A percentile compares a stretch with the other conserved stretches of the same genome.
phyloP scores from a whole-genome alignment of 768 basidiomycete genomes.

The Termitomyces sp. region DNA sequence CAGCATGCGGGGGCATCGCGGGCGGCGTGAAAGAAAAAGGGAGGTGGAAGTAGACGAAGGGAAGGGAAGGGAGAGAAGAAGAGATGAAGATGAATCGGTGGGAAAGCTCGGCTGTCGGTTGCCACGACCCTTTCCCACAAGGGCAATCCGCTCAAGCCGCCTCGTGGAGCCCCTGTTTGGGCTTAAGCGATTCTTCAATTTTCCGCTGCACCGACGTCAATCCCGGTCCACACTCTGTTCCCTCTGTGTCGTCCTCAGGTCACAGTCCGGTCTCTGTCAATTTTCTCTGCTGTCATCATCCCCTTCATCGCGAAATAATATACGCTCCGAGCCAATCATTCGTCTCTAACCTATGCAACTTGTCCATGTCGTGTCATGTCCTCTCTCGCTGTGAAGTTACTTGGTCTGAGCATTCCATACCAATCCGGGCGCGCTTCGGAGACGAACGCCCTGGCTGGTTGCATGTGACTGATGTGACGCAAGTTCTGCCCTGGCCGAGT shows the following conservation, averaged over 20 bases:
- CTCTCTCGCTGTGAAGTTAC: not conserved
- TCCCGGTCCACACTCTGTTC: constrained; percentile 2
- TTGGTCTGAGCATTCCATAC: not conserved
- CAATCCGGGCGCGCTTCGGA: not conserved
- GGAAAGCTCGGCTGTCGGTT: constrained; percentile 35
- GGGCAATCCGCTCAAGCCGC: constrained; percentile 19
- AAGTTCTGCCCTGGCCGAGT: not conserved
- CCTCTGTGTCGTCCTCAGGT: not conserved
- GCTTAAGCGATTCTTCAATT: constrained; percentile 10
- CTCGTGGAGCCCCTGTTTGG: constrained; percentile 12
- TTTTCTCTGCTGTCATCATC: not conserved
- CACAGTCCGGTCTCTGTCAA: not conserved
- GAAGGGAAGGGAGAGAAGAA: constrained; percentile 20
- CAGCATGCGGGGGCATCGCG: constrained; percentile 33
- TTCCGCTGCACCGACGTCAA: constrained; percentile 11
- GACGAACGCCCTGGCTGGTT: not conserved
- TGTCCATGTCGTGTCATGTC: not conserved
- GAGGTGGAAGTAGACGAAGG: constrained; percentile 8
- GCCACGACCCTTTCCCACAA: constrained; percentile 39
- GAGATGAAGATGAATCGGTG: constrained; percentile 24
- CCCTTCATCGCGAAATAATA: not conserved
- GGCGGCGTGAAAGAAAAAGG: constrained; percentile 19
- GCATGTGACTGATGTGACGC: constrained; percentile 2
- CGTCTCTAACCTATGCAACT: not conserved
- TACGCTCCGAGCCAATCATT: not conserved